Base-by-base conservation (phyloP, 2,329 filamentous ascomycete species). In the Aspergillus clavatus region DNA sequence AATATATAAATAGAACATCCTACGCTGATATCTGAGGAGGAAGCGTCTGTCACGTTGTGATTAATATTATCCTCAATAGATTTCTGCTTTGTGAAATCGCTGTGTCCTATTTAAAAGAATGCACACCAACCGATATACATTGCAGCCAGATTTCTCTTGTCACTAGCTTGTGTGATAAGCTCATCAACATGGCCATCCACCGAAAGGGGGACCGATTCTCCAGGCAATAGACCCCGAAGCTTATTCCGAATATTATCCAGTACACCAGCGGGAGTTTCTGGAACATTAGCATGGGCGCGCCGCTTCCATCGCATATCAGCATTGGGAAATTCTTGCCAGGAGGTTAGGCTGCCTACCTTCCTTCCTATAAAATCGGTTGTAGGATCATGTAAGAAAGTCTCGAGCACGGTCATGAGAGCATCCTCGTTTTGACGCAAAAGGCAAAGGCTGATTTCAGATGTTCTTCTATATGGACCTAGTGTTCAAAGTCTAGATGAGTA, bases 111-210 rank as follows among this genome's bases (percentile, higher is more conserved):
- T 63, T 53, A 85, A 48, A 84, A 80, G 59, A 84, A 86, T 10
- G 82, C 75, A 71, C 81, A 84, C 91, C 91, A 97, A 16, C 93
- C 93, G 69, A 97, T 95, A 69, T 97, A 98, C 94, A 98, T 98
- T 29, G 83, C 81, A 14, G 87, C 81, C 68, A 98, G 68, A 65
- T 93, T 94, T 61, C 72, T 79, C 45, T 84, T 81, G 66, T 89
- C 83, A 18, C 85, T 86, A 26, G 94, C 93, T 71, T 91, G 84
- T 63, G 85, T 81, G 56, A 98, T 93, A 67, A 98, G 69, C 68
- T 94, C 89, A 65, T 96, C 87, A n/a, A 96, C 93, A 72, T 98
- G 93, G 0, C 94, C 93, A 68, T 97, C 93, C 2, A 97, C 89
- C 22, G 89, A 89, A 51, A 99, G 72, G 35, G 93, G 91, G 44